phyloP scores from a whole-genome alignment of 2,329 filamentous ascomycete genomes.

The Cytospora leucostoma region DNA sequence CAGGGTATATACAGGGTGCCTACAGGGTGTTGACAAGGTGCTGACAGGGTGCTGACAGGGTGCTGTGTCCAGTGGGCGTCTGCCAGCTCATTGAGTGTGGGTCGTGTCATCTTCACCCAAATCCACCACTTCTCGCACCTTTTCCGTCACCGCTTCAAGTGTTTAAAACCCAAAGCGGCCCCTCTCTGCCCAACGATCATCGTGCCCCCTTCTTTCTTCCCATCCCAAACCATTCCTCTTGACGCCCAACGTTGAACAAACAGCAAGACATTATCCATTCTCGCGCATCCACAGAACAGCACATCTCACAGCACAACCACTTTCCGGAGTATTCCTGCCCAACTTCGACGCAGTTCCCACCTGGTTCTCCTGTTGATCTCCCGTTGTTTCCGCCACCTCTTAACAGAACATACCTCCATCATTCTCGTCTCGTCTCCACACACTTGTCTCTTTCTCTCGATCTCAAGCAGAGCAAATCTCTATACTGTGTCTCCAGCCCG shows the following conservation, averaged over 20 bases:
- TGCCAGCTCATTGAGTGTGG: slow-evolving; percentile 25
- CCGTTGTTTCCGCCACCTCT: slow-evolving; percentile 27
- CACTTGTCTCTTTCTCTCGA: slow-evolving; percentile 14
- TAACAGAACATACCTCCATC: slow-evolving; percentile 14
- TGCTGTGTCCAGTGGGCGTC: slow-evolving; percentile 16
- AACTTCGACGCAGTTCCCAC: slow-evolving; percentile 23
- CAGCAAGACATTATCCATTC: slow-evolving; percentile 2
- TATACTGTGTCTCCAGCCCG: slow-evolving; percentile 14
- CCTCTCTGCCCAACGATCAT: slow-evolving; percentile 27
- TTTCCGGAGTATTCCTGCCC: slow-evolving; percentile 25
- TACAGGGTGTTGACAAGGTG: not conserved
- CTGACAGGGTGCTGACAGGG: not conserved
- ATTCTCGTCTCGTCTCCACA: slow-evolving; percentile 15
- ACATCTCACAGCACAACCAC: slow-evolving; percentile 12
- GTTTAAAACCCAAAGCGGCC: slow-evolving; percentile 28
- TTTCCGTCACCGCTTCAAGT: slow-evolving; percentile 22
- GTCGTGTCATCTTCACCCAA: not conserved
- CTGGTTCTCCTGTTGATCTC: slow-evolving; percentile 27
- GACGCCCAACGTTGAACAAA: not conserved
- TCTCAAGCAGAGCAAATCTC: slow-evolving; percentile 12
- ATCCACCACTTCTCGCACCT: slow-evolving; percentile 20
- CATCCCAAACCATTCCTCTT: slow-evolving; percentile 5
- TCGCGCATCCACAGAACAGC: slow-evolving; percentile 2
- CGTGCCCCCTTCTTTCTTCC: slow-evolving; percentile 14
- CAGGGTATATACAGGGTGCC: no score